phyloP scores from a whole-genome alignment of 2,329 filamentous ascomycete species.

The Pseudocercospora vitis region DNA sequence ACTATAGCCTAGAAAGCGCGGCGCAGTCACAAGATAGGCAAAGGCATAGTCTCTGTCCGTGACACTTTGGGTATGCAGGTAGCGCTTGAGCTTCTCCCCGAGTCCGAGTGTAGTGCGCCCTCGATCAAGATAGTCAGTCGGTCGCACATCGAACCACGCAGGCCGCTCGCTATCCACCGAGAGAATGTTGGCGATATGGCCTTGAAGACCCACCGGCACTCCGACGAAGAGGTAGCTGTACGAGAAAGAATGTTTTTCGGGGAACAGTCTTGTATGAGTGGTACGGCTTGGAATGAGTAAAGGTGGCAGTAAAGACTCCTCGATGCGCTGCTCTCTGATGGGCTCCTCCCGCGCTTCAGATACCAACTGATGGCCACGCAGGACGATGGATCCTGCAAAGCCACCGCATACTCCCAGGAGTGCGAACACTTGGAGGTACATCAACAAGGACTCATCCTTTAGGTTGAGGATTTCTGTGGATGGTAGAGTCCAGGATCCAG shows the following conservation, averaged over 20 bases:
- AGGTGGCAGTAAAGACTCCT: conserved; percentile 43
- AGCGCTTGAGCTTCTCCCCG: conserved; percentile 62
- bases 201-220: conserved; percentile 64
- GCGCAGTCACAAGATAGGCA: conserved; percentile 70
- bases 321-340: conserved; percentile 28
- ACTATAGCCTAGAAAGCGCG: conserved; percentile 66
- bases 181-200: conserved; percentile 56
- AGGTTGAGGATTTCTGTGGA: conserved; percentile 19
- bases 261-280: conserved; percentile 66
- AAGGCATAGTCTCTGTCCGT: conserved; percentile 62
- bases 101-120: conserved; percentile 55
- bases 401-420: conserved; percentile 33
- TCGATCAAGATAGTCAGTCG: conserved; percentile 62
- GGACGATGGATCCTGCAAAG: conserved; percentile 34
- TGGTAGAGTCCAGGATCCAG: conserved; percentile 27
- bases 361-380: conserved; percentile 31
- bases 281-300: conserved; percentile 65
- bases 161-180: conserved; percentile 45
- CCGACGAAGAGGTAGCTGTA: conserved; percentile 72
- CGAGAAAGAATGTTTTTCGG: conserved; percentile 65
- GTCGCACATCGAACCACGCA: conserved; percentile 61
- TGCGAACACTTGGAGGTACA: conserved; percentile 32
- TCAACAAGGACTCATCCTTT: conserved; percentile 22
- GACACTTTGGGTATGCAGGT: conserved; percentile 58
- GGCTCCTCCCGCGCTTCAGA: conserved; percentile 16